These are phyloP conservation scores for Ophiostoma perfectum DNA, from an alignment of 2,329 filamentous ascomycete genomes.

Conservation along the genomic window DNA sequence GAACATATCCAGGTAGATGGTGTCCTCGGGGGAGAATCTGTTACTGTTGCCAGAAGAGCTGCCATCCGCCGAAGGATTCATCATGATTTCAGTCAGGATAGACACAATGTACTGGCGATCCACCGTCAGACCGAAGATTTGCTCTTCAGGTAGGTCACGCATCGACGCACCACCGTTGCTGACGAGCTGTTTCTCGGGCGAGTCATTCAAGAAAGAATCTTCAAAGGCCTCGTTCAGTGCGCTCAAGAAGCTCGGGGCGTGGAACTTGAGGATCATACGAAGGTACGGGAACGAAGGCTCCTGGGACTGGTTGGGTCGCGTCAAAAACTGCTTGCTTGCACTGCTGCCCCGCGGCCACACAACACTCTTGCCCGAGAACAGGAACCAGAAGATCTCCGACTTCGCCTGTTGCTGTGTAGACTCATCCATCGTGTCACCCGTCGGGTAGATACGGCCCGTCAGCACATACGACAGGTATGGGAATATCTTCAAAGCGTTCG, in stretches of 20 bases:
- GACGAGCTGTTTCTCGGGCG: conserved; percentile 54
- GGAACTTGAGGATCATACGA: conserved; percentile 76
- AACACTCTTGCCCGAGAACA: conserved; percentile 79
- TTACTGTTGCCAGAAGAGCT: conserved; percentile 32
- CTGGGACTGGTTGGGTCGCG: conserved; percentile 46
- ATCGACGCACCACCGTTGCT: conserved; percentile 41
- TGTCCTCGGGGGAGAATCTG: conserved; percentile 73
- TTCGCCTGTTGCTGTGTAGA: conserved; percentile 71
- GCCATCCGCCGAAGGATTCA: conserved; percentile 44
- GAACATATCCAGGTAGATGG: conserved; percentile 97
- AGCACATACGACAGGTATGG: conserved; percentile 89
- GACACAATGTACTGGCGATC: conserved; percentile 90
- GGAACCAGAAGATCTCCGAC: conserved; percentile 82
- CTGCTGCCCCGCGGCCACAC: conserved; percentile 65
- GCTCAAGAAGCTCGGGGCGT: conserved; percentile 87
- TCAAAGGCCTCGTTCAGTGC: conserved; percentile 97
- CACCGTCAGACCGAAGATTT: conserved; percentile 64
- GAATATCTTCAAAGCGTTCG: conserved; percentile 84
- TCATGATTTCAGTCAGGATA: conserved; percentile 85
- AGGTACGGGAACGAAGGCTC: conserved; percentile 83
- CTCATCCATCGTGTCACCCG: conserved; percentile 68
- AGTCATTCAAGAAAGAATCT: conserved; percentile 84
- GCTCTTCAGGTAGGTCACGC: conserved; percentile 54
- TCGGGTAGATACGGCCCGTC: conserved; percentile 88
- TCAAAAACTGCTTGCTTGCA: conserved; percentile 55